Evolutionary conservation across 2,329 filamentous ascomycete species (phyloP).

Genomic region (Stagonosporopsis chrysanthemi): DNA sequence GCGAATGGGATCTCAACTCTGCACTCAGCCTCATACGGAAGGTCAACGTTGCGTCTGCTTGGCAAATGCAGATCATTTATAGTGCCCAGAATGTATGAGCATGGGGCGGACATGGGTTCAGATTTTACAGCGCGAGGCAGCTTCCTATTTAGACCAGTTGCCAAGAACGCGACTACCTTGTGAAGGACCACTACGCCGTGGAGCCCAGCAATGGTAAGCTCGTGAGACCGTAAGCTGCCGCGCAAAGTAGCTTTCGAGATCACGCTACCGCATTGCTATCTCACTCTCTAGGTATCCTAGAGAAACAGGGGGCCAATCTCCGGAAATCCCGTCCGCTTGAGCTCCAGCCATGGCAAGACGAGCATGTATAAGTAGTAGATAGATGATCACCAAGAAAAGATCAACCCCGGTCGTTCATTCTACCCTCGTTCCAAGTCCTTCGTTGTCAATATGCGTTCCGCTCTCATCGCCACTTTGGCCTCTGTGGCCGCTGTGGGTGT

Average conservation of each 20-base stretch:
- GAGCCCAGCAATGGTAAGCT: constrained; percentile 9
- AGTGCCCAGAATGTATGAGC: constrained; percentile 14
- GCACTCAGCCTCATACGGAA: constrained; percentile 21
- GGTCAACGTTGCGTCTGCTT: constrained; percentile 18
- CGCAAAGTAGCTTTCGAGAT: constrained; percentile 11
- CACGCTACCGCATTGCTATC: constrained; percentile 17
- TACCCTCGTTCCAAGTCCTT: constrained; percentile 23
- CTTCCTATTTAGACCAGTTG: constrained; percentile 16
- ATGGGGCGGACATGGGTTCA: constrained; percentile 8
- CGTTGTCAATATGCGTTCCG: constrained; percentile 39
- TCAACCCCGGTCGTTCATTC: constrained; percentile 22
- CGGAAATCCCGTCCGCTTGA: constrained; percentile 8
- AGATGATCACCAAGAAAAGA: constrained; percentile 1
- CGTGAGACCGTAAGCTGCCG: constrained; percentile 16
- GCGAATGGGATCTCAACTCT: constrained; percentile 4
- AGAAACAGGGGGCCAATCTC: constrained; percentile 12
- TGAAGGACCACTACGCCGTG: constrained; percentile 14
- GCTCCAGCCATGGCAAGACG: background rate
- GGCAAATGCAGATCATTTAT: constrained; percentile 20
- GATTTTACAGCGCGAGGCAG: constrained; percentile 8
- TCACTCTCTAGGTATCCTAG: background rate
- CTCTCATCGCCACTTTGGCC: constrained; percentile 40
- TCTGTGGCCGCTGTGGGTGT: constrained; percentile 36
- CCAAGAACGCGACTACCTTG: constrained; percentile 13
- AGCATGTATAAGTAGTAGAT: constrained; percentile 14